Conservation (phyloP, 805 yeast species). For the Kuraishia floccosa region DNA sequence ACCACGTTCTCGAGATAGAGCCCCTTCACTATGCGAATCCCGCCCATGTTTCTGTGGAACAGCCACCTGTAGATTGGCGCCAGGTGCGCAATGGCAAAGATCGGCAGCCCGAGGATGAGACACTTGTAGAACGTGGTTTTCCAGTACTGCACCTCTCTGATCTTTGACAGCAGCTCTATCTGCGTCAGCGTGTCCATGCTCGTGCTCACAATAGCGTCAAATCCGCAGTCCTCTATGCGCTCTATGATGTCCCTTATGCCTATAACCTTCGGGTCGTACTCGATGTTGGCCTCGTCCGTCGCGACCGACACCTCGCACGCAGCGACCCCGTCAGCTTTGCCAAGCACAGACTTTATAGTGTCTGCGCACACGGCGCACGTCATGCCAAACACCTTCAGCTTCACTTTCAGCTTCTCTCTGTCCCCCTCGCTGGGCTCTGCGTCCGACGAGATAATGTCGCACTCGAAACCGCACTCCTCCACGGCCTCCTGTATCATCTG, state of each 20-base stretch:
- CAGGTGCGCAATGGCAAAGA: slow-evolving; percentile 38
- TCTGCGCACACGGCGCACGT: slow-evolving; percentile 45
- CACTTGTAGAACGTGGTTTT: slow-evolving; percentile 39
- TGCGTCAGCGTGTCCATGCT: slow-evolving; percentile 57
- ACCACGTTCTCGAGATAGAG: slow-evolving; percentile 52
- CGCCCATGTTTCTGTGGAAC: slow-evolving; percentile 6
- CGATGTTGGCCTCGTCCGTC: slow-evolving; percentile 42
- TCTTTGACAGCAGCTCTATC: slow-evolving; percentile 52
- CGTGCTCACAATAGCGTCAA: slow-evolving; percentile 35
- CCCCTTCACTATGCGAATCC: slow-evolving; percentile 32
- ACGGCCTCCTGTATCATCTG: slow-evolving; percentile 36
- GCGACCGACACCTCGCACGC: slow-evolving; percentile 37
- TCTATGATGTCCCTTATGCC: slow-evolving; percentile 60
- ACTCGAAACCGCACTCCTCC: slow-evolving; percentile 67
- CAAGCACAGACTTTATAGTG: slow-evolving; percentile 36
- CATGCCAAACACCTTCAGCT: slow-evolving; percentile 43
- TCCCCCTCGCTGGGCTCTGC: slow-evolving; percentile 2
- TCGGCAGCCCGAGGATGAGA: slow-evolving; percentile 50
- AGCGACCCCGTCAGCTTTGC: slow-evolving; percentile 31
- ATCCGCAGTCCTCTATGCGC: slow-evolving; percentile 37
- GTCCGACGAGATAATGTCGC: slow-evolving; percentile 3
- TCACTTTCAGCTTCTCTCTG: slow-evolving; percentile 6
- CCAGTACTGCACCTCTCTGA: slow-evolving; percentile 70
- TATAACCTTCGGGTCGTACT: slow-evolving; percentile 33
- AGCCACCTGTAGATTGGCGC: slow-evolving; percentile 24